phyloP scores from a whole-genome alignment of 169 alveolate genomes.

The Babesia ovis region DNA sequence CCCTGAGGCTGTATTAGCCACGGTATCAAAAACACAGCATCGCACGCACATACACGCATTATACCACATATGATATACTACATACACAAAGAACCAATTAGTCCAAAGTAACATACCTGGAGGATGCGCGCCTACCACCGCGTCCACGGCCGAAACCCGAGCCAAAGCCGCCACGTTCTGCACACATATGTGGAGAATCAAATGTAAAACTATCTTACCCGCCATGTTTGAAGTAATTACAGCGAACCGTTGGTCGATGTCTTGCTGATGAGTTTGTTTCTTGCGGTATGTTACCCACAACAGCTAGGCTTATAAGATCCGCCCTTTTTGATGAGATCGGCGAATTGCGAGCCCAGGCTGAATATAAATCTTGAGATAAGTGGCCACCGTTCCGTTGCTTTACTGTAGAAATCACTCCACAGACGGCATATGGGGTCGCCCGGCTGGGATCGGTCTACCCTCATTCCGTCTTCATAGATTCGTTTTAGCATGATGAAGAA shows the following conservation, averaged over 20 bases:
- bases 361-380: not conserved
- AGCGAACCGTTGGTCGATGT: not conserved
- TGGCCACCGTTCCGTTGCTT: not conserved
- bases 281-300: not conserved
- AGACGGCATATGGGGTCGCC: conserved; percentile 15
- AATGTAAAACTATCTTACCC: not conserved
- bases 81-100: not conserved
- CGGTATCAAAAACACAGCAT: too few relatives aligned
- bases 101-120: conserved; percentile 4
- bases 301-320: not conserved
- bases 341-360: not conserved
- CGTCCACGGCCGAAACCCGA: conserved; percentile 67
- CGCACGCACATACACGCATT: not conserved
- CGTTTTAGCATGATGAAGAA: too few relatives aligned
- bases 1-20: conserved; percentile 8
- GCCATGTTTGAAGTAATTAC: conserved; percentile 13
- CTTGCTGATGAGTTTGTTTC: not conserved
- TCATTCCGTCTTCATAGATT: too few relatives aligned
- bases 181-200: not conserved
- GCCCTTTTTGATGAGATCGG: not conserved
- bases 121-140: conserved; percentile 54
- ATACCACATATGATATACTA: not conserved
- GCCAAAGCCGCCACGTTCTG: conserved; percentile 69
- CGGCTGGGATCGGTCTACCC: too few relatives aligned
- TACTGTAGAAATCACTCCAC: not conserved